A percentile compares a stretch with the other conserved stretches of the same genome.
Conservation (phyloP, 768 basidiomycete species). For the Boletus eberwhitei region DNA sequence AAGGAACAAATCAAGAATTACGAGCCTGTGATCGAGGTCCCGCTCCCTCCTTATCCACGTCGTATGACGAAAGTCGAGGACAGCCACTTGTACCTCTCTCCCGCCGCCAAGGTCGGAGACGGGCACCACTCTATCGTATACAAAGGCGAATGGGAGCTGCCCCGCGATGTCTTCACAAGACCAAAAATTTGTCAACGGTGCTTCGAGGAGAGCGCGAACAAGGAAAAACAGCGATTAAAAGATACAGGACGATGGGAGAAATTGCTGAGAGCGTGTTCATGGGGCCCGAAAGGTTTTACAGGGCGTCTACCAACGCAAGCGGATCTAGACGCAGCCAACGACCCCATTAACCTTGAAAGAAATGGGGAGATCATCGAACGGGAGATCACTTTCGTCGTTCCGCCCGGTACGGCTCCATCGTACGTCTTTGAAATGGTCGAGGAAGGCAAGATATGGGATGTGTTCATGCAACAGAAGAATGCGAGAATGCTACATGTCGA, state of each 20-base stretch:
- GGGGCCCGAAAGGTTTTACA: slow-evolving; percentile 10
- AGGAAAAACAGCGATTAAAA: slow-evolving; percentile 22
- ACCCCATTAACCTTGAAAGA: not conserved
- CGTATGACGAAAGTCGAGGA: slow-evolving; percentile 28
- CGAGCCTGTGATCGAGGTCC: slow-evolving; percentile 30
- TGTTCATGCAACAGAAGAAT: not conserved
- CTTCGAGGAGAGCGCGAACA: slow-evolving; percentile 30
- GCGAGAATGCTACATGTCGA: not conserved
- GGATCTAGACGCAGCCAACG: not conserved
- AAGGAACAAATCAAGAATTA: slow-evolving; percentile 21
- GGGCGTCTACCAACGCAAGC: not conserved
- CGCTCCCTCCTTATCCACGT: slow-evolving; percentile 27
- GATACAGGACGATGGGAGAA: slow-evolving; percentile 20
- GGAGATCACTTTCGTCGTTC: slow-evolving; percentile 13
- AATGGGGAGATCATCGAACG: slow-evolving; percentile 19
- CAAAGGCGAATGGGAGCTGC: slow-evolving; percentile 50
- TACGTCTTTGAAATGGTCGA: not conserved
- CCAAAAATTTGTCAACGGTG: slow-evolving; percentile 39
- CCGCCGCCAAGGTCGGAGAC: slow-evolving; percentile 33
- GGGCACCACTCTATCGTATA: slow-evolving; percentile 57
- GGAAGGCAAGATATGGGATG: not conserved
- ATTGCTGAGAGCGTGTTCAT: slow-evolving; percentile 11
- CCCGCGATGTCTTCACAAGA: slow-evolving; percentile 37
- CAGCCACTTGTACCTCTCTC: slow-evolving; percentile 50
- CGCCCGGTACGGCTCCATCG: not conserved